Base-by-base conservation (phyloP, 345 rosid species). In the Erodium maritimum region DNA sequence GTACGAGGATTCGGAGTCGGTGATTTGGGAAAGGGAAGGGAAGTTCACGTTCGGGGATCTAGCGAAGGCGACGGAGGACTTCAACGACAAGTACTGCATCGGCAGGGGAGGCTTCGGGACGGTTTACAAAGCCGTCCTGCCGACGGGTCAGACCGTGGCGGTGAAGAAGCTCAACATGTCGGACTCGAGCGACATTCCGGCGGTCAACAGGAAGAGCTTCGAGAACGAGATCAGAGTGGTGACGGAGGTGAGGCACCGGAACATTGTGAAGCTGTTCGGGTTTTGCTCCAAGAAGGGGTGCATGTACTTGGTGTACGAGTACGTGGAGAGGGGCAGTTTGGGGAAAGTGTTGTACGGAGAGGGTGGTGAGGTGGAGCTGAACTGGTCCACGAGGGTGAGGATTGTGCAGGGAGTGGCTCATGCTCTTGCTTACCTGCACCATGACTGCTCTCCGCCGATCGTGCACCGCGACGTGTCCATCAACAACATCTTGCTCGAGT, bases 81-180 rank as follows among this genome's bases (percentile, higher is more conserved):
- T 80, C 57, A 67, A 42, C 17, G 87, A 79, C 23, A 69, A 56
- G 54, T 70, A 63, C 61, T 80, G 85, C 80, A 75, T 86, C 8
- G 89, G 94, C 0, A 76, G 46, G 74, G 94, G 94, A 51, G 85
- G 94, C 52, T 81, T 77, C 25, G 85, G 89, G 60, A 77, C 65
- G 7, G 89, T 83, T 37, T 83, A 86, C 77, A 74, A 60, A 69
- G 94, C 89, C 1, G 58, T 16, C 6, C 52, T 86, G 58, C 57
- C 72, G 0, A 63, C 72, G 33, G 80, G 85, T 23, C 78, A 75
- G 61, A 59, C 66, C 17, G 77, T 82, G 56, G 89, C 89, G 2
- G 82, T 86, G 1, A 86, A 86, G 61, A 86, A 67, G 55, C 74
- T 79, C 24, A 61, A 77, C 54, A 46, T 73, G 50, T 58, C 73